A percentile compares a stretch with the other conserved stretches of the same genome.
Conservation (phyloP, 768 basidiomycete genomes). For the Cubamyces lactineus region DNA sequence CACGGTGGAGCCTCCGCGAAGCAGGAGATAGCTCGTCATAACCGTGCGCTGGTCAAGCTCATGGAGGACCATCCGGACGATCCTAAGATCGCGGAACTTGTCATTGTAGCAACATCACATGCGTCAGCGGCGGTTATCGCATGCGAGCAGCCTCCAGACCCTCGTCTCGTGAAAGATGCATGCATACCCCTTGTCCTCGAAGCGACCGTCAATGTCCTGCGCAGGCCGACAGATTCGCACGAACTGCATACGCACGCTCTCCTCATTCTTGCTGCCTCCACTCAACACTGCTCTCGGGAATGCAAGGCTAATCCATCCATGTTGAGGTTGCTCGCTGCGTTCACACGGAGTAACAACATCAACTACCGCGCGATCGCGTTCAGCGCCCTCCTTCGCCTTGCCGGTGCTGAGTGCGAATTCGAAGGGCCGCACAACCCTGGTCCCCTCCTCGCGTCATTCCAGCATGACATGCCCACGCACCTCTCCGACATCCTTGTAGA, state of each 20-base stretch:
- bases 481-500: conserved; percentile 48
- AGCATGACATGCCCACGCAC: conserved; percentile 47
- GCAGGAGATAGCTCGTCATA: conserved; percentile 50
- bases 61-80: conserved; percentile 54
- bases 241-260: conserved; percentile 54
- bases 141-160: conserved; percentile 32
- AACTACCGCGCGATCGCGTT: conserved; percentile 52
- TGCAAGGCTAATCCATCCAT: conserved; percentile 48
- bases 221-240: conserved; percentile 43
- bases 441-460: conserved; percentile 43
- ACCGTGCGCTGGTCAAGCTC: conserved; percentile 44
- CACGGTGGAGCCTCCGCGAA: conserved; percentile 56
- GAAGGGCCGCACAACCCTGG: conserved; percentile 52
- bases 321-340: conserved; percentile 55
- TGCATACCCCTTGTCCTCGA: conserved; percentile 44
- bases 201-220: conserved; percentile 44
- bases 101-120: conserved; percentile 54
- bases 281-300: conserved; percentile 47
- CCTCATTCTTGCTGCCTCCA: conserved; percentile 46
- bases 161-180: conserved; percentile 42
- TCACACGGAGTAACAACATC: conserved; percentile 57
- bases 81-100: conserved; percentile 48
- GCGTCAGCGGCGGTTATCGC: conserved; percentile 43
- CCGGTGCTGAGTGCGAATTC: conserved; percentile 43
- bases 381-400: conserved; percentile 55